Evolutionary conservation across 1,284 basidiomycete species (phyloP).

Genomic region (Inonotus hispidus): DNA sequence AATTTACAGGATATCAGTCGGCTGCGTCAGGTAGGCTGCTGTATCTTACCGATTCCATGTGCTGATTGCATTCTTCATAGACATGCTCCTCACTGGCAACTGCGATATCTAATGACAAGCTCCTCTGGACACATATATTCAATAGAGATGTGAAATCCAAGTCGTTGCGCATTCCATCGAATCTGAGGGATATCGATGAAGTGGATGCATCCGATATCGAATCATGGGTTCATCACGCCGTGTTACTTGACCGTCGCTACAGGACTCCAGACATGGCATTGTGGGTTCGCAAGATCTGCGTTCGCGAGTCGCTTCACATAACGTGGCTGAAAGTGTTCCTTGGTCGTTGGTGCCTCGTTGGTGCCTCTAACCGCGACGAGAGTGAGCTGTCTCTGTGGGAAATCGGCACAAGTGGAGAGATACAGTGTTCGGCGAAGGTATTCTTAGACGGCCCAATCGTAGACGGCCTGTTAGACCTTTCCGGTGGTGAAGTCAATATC

Average conservation of each 20-base stretch:
- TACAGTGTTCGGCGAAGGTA: background rate
- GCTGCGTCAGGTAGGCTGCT: no score
- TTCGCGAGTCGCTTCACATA: background rate
- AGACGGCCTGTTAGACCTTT: conserved; percentile 2
- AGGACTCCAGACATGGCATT: background rate
- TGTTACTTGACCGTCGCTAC: background rate
- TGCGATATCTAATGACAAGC: background rate
- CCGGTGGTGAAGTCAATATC: background rate
- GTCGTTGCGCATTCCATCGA: no score
- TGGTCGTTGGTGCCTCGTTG: conserved; percentile 7
- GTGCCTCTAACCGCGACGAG: background rate
- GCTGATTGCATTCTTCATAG: no score
- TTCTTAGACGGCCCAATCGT: conserved; percentile 3
- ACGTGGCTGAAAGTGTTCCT: conserved; percentile 4
- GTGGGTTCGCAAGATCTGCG: background rate
- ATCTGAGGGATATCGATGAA: background rate
- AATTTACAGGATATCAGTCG: no score
- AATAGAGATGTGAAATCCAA: background rate
- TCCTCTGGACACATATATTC: background rate
- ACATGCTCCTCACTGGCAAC: background rate
- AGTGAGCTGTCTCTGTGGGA: conserved; percentile 5
- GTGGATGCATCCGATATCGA: background rate
- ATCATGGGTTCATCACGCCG: background rate
- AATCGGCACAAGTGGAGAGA: background rate
- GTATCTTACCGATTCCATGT: no score